These are phyloP conservation scores for Citrus glauca DNA, from an alignment of 345 rosid genomes.

Conservation along the genomic window DNA sequence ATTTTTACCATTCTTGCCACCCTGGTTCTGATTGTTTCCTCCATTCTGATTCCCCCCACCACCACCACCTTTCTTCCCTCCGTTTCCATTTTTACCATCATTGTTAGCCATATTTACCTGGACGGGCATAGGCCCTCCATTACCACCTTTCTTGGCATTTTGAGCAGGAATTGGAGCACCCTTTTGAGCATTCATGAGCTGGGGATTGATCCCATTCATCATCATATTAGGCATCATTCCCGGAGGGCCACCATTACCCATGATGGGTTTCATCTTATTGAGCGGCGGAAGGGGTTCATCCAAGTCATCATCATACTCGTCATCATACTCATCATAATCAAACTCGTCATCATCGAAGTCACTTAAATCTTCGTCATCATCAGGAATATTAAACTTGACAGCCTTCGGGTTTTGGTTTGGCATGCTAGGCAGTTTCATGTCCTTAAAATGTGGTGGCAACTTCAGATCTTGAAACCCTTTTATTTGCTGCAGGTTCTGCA, in stretches of 20 bases:
- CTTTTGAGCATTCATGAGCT: conserved; percentile 50
- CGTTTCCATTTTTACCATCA: conserved; percentile 37
- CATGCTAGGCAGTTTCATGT: conserved; percentile 44
- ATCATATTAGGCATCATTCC: conserved; percentile 45
- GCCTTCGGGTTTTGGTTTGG: conserved; percentile 46
- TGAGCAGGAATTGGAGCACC: conserved; percentile 40
- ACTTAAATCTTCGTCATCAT: conserved; percentile 42
- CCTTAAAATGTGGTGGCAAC: conserved; percentile 60
- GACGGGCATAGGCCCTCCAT: conserved; percentile 31
- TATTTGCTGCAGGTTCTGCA: conserved; percentile 64
- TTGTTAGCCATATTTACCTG: conserved; percentile 32
- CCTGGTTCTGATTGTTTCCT: conserved; percentile 37
- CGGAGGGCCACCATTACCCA: conserved; percentile 38
- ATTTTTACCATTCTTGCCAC: conserved; percentile 29
- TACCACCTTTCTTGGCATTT: conserved; percentile 44
- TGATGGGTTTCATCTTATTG: conserved; percentile 50
- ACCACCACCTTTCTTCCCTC: conserved; percentile 44
- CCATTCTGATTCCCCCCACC: conserved; percentile 37
- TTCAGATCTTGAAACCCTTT: conserved; percentile 69
- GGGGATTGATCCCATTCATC: conserved; percentile 56
- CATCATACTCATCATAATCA: conserved; percentile 41
- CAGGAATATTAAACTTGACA: conserved; percentile 44
- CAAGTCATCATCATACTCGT: conserved; percentile 52
- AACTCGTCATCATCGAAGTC: conserved; percentile 45
- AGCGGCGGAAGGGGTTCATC: conserved; percentile 45